These are phyloP conservation scores for Vigna reflexopilosa DNA, from an alignment of 306 rosid genomes.

Conservation along the genomic window DNA sequence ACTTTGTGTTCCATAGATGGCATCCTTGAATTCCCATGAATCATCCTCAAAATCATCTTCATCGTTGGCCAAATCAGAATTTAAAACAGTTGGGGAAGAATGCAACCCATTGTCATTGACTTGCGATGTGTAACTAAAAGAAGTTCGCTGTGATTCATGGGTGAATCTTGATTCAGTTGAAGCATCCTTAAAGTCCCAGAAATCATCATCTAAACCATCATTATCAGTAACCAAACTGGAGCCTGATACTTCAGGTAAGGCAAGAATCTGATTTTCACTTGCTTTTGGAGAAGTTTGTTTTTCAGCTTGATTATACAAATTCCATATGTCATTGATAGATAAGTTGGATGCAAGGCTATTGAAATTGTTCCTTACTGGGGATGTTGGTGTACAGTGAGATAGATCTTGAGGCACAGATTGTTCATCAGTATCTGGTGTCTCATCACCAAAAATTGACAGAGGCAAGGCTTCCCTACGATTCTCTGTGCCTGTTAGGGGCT, in stretches of 20 bases:
- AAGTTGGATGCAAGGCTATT: constrained; percentile 54
- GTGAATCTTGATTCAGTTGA: constrained; percentile 43
- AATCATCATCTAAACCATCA: constrained; percentile 71
- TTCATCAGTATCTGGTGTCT: constrained; percentile 56
- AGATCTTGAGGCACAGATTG: constrained; percentile 53
- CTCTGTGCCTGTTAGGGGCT: constrained; percentile 44
- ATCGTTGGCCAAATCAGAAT: constrained; percentile 52
- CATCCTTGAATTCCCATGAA: constrained; percentile 86
- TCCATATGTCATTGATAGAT: constrained; percentile 79
- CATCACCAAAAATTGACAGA: constrained; percentile 79
- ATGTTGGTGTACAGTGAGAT: constrained; percentile 46
- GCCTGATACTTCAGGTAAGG: constrained; percentile 44
- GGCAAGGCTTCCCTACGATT: constrained; percentile 74
- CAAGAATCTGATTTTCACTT: constrained; percentile 49
- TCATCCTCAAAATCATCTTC: constrained; percentile 71
- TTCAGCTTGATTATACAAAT: constrained; percentile 78
- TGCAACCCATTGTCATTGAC: constrained; percentile 54
- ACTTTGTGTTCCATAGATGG: constrained; percentile 44
- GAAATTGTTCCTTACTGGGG: constrained; percentile 44
- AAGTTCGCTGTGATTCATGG: constrained; percentile 53
- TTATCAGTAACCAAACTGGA: constrained; percentile 52
- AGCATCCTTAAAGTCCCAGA: constrained; percentile 86
- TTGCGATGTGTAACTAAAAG: constrained; percentile 51
- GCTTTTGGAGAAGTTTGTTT: constrained; percentile 53
- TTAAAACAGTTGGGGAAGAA: constrained; percentile 44